Evolutionary conservation across 495 filamentous ascomycete genomes (phyloP).

Genomic region (Xylaria nigripes): DNA sequence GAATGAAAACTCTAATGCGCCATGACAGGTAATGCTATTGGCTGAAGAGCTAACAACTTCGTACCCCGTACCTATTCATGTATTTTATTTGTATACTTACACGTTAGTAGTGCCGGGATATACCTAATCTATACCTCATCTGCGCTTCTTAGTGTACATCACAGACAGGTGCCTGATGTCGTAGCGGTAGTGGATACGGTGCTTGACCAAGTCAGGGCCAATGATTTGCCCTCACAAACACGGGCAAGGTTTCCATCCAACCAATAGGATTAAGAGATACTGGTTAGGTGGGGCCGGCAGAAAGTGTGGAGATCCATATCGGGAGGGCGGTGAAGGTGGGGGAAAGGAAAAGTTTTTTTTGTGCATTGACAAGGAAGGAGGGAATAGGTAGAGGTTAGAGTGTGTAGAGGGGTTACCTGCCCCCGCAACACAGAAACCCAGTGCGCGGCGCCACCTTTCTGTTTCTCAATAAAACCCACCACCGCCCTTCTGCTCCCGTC

Average conservation of each 20-base stretch:
- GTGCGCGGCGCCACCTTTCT: constrained; percentile 15
- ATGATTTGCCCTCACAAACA: constrained; percentile 6
- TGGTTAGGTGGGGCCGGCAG: neutral
- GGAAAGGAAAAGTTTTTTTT: constrained; percentile 13
- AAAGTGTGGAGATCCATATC: neutral
- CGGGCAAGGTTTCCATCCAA: neutral
- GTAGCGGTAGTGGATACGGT: neutral
- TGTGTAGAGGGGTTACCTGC: constrained; percentile 17
- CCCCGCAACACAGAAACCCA: constrained; percentile 24
- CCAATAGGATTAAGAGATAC: neutral
- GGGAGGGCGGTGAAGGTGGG: constrained; percentile 13
- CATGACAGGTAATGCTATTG: too few species aligned
- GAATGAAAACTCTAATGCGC: too few species aligned
- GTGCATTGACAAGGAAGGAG: constrained; percentile 27
- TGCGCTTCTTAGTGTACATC: too few species aligned
- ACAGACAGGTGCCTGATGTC: neutral
- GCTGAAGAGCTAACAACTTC: too few species aligned
- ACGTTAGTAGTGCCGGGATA: too few species aligned
- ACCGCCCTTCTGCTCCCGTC: constrained; percentile 12
- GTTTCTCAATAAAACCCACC: constrained; percentile 26
- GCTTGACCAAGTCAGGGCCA: constrained; percentile 1
- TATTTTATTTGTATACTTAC: too few species aligned
- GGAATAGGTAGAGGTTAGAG: constrained; percentile 27
- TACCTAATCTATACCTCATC: too few species aligned
- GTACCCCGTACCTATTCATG: too few species aligned